These are phyloP conservation scores for Euptelea pleiosperma DNA, from an alignment of 164 flowering plant species.

Conservation along the genomic window DNA sequence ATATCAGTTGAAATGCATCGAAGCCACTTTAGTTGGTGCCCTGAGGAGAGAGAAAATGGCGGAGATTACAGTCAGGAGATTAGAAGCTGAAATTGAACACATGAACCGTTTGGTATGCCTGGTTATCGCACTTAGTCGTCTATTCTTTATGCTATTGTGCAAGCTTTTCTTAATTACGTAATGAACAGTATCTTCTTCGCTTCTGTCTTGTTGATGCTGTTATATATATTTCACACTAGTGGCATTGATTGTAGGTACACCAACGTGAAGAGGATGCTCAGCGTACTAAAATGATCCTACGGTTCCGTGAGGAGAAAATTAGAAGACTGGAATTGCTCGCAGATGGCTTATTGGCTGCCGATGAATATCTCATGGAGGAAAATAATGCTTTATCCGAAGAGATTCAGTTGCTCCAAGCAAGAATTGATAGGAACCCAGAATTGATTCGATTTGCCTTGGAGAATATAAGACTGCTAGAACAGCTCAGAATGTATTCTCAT, in stretches of 20 bases:
- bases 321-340: conserved; percentile 42
- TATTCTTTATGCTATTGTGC: neutral
- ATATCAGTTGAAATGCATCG: conserved; percentile 43
- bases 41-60: conserved; percentile 67
- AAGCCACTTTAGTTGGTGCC: conserved; percentile 52
- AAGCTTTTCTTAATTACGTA: neutral
- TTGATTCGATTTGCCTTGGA: conserved; percentile 55
- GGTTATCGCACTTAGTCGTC: conserved; percentile 3
- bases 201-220: neutral
- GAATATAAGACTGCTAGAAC: conserved; percentile 59
- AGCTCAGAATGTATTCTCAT: conserved; percentile 43
- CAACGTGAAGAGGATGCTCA: conserved; percentile 62
- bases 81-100: conserved; percentile 64
- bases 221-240: neutral
- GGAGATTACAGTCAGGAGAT: conserved; percentile 35
- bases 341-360: conserved; percentile 45
- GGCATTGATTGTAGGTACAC: conserved; percentile 40
- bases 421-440: conserved; percentile 58
- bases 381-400: conserved; percentile 57
- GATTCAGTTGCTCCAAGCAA: conserved; percentile 54
- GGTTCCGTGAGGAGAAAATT: conserved; percentile 56
- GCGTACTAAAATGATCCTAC: conserved; percentile 48
- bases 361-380: conserved; percentile 61
- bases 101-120: conserved; percentile 52
- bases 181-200: neutral